phyloP scores from a whole-genome alignment of 2,329 filamentous ascomycete species.

The Aspergillus alliaceus region DNA sequence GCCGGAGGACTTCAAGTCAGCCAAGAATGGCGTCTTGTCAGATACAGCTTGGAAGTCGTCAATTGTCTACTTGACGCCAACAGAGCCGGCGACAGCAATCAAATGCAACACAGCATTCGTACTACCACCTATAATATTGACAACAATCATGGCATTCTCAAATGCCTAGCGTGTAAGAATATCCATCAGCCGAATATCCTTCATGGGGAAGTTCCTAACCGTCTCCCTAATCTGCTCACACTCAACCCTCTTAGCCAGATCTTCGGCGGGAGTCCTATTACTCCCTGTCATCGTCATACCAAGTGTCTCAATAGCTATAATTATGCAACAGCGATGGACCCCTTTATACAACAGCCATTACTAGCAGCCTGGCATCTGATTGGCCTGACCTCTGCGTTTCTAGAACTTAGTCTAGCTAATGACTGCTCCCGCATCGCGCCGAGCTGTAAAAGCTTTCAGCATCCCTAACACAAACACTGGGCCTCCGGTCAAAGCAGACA shows the following conservation, averaged over 20 bases:
- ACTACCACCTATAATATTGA: constrained; percentile 77
- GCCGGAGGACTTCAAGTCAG: constrained; percentile 76
- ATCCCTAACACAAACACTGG: constrained; percentile 45
- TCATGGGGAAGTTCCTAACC: constrained; percentile 67
- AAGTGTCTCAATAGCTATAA: constrained; percentile 70
- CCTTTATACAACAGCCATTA: constrained; percentile 19
- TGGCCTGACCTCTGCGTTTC: constrained; percentile 57
- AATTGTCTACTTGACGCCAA: constrained; percentile 73
- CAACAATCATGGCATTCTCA: constrained; percentile 80
- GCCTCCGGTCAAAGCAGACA: constrained; percentile 24
- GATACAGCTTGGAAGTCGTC: constrained; percentile 83
- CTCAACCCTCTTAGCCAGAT: constrained; percentile 65
- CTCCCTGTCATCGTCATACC: constrained; percentile 80
- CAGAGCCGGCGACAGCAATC: constrained; percentile 75
- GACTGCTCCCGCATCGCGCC: constrained; percentile 43
- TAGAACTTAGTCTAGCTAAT: constrained; percentile 49
- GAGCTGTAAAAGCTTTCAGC: constrained; percentile 61
- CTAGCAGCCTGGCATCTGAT: constrained; percentile 53
- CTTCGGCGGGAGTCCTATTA: constrained; percentile 72
- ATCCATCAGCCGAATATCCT: constrained; percentile 72
- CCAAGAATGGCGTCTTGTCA: constrained; percentile 76
- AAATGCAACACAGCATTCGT: constrained; percentile 80
- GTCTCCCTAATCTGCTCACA: constrained; percentile 68
- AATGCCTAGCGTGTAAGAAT: constrained; percentile 79
- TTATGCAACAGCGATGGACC: constrained; percentile 25